Base-by-base conservation (phyloP, 306 rosid genomes). In the Aeschynomene evenia region DNA sequence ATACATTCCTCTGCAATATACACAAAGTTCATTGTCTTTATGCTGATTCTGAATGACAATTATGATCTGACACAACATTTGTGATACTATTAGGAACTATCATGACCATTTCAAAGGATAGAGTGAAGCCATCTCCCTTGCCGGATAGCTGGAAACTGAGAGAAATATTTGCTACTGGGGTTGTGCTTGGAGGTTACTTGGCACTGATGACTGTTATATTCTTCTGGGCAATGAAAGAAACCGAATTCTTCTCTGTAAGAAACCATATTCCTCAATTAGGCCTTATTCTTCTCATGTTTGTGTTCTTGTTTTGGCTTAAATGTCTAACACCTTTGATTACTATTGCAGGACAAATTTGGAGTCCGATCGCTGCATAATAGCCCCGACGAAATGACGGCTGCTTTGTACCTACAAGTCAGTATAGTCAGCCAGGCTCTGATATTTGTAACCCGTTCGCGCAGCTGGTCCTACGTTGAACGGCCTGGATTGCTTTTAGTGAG, bases 51-150 rank as follows among this genome's bases (percentile, higher is more conserved):
- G 34, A 54, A 61, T 66, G 57, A 39, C 12, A 26, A 67, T 28
- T 40, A 63, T 36, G 29, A 68, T 33, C 62, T 82, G 50, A 88
- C 56, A 40, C 12, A n/a, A 26, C 39, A 37, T 0, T 28, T 70
- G 18, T 63, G 34, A 74, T 54, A 45, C 66, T 70, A 24, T 21
- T 29, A 95, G 97, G 99, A 55, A 95, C 97, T 69, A 95, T 95
- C 72, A 95, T 95, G 99, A 95, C 99, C 16, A 95, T 95, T 76
- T 95, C 99, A 71, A 95, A 95, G 96, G 99, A 95, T 40, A 84
- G 99, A 28, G 99, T 95, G 68, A 83, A 83, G 85, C 99, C 99
- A 73, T 95, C 99, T 68, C 99, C 99, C 24, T 23, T 95, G 80
- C 99, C 99, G 12, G 99, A 95, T 77, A 95, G 99, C 85, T 95